Base-by-base conservation (phyloP, 768 basidiomycete genomes). In the Sporobolomyces roseus region DNA sequence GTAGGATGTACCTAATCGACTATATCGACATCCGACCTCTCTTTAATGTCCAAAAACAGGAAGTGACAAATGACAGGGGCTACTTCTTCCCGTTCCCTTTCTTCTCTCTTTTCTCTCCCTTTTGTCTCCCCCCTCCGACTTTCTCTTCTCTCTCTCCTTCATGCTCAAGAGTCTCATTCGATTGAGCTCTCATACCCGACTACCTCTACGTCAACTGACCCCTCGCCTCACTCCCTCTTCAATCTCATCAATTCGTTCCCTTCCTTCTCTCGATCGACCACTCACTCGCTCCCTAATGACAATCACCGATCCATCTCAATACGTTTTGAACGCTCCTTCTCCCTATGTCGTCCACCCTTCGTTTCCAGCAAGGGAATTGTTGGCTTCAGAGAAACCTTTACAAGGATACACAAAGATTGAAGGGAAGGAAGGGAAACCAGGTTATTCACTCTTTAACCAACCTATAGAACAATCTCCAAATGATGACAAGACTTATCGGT, bases 401-500 rank as follows among this genome's bases (percentile, higher is more conserved):
- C 36, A 41, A 2, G 65, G 58, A 6, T 73, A 66, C 63, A 25
- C 43, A 25, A n/a, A 33, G 35, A 61, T 66, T 16, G 38, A 43
- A 35, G 23, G 29, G 50, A 10, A 32, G 21, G 45, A 25, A 16
- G 41, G 52, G 10, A 6, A 43, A 38, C 70, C 70, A 0, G 9
- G 33, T 4, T 86, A 84, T 75, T 81, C 79, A 7, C 76, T 86
- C 41, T 91, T 84, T 81, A 80, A 78, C 21, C 84, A 82, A 62
- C 78, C 83, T 12, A 83, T 93, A 67, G 82, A 86, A 66, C 86
- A 87, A 78, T 88, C 90, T 0, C 82, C 83, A 59, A 84, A 87
- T 74, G 91, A 94, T 77, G 86, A 89, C 74, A 82, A 91, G 66
- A 7, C 25, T 17, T 43, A 35, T 19, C 36, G n/a, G n/a, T n/a